Evolutionary conservation across 139 green algal genomes (phyloP).

Genomic region (Pleodorina starrii): DNA sequence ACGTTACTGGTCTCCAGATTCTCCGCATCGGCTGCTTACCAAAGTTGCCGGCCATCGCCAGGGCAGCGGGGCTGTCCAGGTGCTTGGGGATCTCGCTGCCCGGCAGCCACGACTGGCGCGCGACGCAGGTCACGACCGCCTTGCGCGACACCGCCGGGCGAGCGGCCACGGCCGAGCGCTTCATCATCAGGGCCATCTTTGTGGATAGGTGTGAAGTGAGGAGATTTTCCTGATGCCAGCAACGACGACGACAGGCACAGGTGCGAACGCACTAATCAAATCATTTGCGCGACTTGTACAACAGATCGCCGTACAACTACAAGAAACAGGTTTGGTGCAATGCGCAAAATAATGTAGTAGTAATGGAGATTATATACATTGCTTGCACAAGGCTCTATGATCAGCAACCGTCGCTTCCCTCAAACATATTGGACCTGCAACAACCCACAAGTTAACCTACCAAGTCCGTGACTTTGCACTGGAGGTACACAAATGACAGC

Average conservation of each 20-base stretch:
- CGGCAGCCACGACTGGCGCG: constrained; percentile 65
- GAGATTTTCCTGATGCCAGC: background rate
- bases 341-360: background rate
- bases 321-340: background rate
- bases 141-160: constrained; percentile 29
- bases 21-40: background rate
- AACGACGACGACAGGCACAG: background rate
- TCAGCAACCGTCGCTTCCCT: too few relatives aligned
- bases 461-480: too few relatives aligned
- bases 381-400: too few relatives aligned
- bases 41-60: constrained; percentile 50
- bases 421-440: too few relatives aligned
- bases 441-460: too few relatives aligned
- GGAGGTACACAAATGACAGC: too few relatives aligned
- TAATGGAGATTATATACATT: too few relatives aligned
- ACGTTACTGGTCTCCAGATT: background rate
- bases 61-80: constrained; percentile 59
- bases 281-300: background rate
- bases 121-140: constrained; percentile 30
- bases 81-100: constrained; percentile 65
- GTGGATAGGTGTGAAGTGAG: background rate
- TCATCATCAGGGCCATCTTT: constrained; percentile 49
- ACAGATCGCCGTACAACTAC: constrained; percentile 17
- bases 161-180: constrained; percentile 29
- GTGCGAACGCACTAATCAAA: background rate